Conservation (phyloP, 345 rosid species). For the Psidium friedrichsthalianum region DNA sequence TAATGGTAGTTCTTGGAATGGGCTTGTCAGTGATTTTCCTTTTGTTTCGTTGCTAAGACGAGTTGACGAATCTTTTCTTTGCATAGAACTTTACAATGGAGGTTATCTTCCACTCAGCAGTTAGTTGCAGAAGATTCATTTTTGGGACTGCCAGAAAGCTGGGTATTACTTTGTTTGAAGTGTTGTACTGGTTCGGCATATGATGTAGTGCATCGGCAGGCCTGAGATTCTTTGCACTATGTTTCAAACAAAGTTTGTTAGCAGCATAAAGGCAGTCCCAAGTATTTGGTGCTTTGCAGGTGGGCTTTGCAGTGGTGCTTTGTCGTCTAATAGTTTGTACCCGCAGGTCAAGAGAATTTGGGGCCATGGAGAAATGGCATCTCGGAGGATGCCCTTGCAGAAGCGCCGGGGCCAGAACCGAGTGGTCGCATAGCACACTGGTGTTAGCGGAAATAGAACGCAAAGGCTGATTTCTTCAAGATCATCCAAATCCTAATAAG, state of each 20-base stretch:
- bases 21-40: neutral
- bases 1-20: neutral
- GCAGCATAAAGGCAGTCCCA: neutral
- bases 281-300: neutral
- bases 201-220: neutral
- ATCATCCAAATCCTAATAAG: neutral
- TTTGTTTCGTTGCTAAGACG: neutral
- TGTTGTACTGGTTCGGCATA: neutral
- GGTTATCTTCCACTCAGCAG: neutral
- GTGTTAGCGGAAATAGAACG: slow-evolving; percentile 77
- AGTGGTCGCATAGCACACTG: slow-evolving; percentile 24
- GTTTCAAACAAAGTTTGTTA: neutral
- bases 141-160: neutral
- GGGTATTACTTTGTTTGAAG: neutral
- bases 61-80: neutral
- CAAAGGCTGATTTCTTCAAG: neutral
- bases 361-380: slow-evolving; percentile 51
- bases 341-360: slow-evolving; percentile 38
- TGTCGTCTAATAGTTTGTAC: neutral
- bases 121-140: neutral
- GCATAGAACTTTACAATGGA: neutral
- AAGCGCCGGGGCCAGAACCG: slow-evolving; percentile 54
- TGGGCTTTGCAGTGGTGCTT: neutral
- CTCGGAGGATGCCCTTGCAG: slow-evolving; percentile 14
- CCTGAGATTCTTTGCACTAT: neutral